A percentile compares a stretch with the other conserved stretches of the same genome.
Evolutionary conservation across 768 basidiomycete genomes (phyloP).

Genomic region (Strobilomyces dryophilus): DNA sequence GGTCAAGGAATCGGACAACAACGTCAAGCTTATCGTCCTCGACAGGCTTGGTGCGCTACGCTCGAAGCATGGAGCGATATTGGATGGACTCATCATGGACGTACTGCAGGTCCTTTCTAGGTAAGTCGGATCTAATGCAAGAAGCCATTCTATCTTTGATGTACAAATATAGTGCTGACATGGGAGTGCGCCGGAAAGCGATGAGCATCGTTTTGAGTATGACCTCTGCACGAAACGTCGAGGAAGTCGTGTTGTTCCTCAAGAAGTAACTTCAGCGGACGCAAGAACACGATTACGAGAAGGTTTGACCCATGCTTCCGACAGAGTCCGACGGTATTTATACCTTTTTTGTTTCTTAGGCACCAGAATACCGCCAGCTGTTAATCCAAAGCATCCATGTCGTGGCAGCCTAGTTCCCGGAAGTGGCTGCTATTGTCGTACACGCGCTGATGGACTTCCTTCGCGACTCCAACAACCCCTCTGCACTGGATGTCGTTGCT

Average conservation of each 20-base stretch:
- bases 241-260: conserved; percentile 92
- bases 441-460: conserved; percentile 93
- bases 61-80: conserved; percentile 79
- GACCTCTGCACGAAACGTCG: conserved; percentile 92
- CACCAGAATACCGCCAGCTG: conserved; percentile 91
- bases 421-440: conserved; percentile 93
- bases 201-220: conserved; percentile 86
- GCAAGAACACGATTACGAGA: conserved; percentile 88
- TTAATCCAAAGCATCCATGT: conserved; percentile 97
- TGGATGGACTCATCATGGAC: conserved; percentile 94
- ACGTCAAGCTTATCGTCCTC: conserved; percentile 96
- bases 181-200: conserved; percentile 94
- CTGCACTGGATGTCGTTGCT: conserved; percentile 91
- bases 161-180: conserved; percentile 62
- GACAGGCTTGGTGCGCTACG: conserved; percentile 83
- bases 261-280: conserved; percentile 98
- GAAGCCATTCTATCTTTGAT: not conserved
- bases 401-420: conserved; percentile 93
- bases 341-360: conserved; percentile 40
- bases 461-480: conserved; percentile 91
- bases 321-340: not conserved
- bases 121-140: conserved; percentile 33
- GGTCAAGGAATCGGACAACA: conserved; percentile 96
- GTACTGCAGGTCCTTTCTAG: conserved; percentile 86
- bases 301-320: conserved; percentile 42